A percentile compares a stretch with the other conserved stretches of the same genome.
phyloP scores from a whole-genome alignment of 164 flowering plant species.

The Tetracentron sinense region DNA sequence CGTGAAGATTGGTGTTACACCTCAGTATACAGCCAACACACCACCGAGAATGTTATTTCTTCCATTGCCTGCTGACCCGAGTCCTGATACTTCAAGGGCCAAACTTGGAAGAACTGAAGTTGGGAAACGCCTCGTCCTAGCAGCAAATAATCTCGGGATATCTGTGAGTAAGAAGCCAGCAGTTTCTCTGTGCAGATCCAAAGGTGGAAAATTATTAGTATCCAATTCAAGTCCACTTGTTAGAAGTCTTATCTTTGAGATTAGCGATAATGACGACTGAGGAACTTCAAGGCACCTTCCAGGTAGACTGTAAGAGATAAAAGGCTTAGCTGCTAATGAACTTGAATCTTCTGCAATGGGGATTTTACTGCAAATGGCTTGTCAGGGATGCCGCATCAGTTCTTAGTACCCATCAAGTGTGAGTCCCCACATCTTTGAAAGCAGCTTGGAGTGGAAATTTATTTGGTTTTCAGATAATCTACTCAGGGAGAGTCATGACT shows the following conservation, averaged over 20 bases:
- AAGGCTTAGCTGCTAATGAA: too few species aligned
- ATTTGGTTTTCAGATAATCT: too few species aligned
- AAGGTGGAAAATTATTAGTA: slow-evolving; percentile 4
- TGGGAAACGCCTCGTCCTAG: slow-evolving; percentile 43
- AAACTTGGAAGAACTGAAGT: slow-evolving; percentile 27
- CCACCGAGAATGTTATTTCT: slow-evolving; percentile 6
- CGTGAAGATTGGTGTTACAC: neutral
- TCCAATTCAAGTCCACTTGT: slow-evolving; percentile 7
- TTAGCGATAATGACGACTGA: slow-evolving; percentile 36
- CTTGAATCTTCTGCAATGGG: too few species aligned
- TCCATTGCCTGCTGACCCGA: slow-evolving; percentile 1
- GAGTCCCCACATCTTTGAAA: too few species aligned
- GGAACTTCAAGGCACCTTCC: neutral
- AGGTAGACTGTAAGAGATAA: too few species aligned
- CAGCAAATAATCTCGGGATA: slow-evolving; percentile 36
- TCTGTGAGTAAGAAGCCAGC: slow-evolving; percentile 24
- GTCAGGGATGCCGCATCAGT: too few species aligned
- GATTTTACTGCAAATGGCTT: too few species aligned
- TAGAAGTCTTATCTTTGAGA: slow-evolving; percentile 35
- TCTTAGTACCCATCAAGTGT: too few species aligned
- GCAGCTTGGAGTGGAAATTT: too few species aligned
- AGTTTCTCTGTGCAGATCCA: slow-evolving; percentile 18
- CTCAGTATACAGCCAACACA: slow-evolving; percentile 13
- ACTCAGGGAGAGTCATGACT: too few species aligned
- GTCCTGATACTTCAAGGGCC: slow-evolving; percentile 8